Conservation (phyloP, 2,329 filamentous ascomycete species). For the Calycina herbarum region DNA sequence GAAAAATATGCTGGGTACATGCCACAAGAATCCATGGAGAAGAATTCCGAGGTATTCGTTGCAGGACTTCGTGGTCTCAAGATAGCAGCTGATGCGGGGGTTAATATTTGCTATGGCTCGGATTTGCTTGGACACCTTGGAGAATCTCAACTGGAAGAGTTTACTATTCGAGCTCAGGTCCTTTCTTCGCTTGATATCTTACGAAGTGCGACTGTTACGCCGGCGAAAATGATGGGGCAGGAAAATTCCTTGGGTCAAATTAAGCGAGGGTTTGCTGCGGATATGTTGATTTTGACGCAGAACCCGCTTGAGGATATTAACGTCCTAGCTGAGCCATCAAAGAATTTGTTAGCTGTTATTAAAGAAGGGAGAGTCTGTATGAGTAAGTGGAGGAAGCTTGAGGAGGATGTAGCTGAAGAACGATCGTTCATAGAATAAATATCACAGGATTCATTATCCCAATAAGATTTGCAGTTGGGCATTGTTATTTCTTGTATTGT, state of each 20-base stretch:
- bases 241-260: conserved; percentile 51
- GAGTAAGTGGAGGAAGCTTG: conserved; percentile 25
- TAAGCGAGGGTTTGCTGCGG: conserved; percentile 50
- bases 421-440: not conserved
- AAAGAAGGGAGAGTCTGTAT: conserved; percentile 52
- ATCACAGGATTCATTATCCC: not conserved
- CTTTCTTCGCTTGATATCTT: conserved; percentile 38
- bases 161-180: conserved; percentile 46
- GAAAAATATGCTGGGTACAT: conserved; percentile 46
- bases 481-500: too few species aligned
- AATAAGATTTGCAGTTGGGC: too few species aligned
- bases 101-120: conserved; percentile 56
- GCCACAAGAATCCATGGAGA: conserved; percentile 45
- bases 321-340: conserved; percentile 45
- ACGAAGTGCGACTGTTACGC: conserved; percentile 52
- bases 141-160: conserved; percentile 50
- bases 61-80: conserved; percentile 48
- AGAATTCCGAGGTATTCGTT: conserved; percentile 51
- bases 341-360: conserved; percentile 51
- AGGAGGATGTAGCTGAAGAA: not conserved
- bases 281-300: conserved; percentile 51
- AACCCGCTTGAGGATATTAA: conserved; percentile 58
- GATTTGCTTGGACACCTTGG: conserved; percentile 54
- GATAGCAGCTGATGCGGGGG: conserved; percentile 51
- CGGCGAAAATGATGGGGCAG: conserved; percentile 49